Base-by-base conservation (phyloP, 306 rosid genomes). In the Delonix regia region DNA sequence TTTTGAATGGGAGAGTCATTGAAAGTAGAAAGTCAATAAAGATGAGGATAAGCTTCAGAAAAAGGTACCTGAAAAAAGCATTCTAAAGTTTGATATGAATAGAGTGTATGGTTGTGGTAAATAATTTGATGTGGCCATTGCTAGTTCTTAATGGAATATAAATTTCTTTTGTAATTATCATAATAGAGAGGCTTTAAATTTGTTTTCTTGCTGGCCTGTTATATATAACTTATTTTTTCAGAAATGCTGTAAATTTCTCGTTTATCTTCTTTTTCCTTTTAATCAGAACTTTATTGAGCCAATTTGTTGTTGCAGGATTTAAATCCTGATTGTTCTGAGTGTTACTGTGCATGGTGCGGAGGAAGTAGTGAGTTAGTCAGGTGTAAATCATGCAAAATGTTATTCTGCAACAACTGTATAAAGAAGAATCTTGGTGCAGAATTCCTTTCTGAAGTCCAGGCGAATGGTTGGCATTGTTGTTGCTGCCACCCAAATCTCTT, bases 321-420 rank as follows among this genome's bases (percentile, higher is more conserved):
- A 88, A 88, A 83, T 78, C 81, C 73, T 73, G 94, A 89, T 83
- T 86, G 87, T 78, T 74, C 88, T 0, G 81, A 84, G 80, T 76
- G 92, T 79, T 86, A 77, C 77, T 93, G 98, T 85, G 90, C 87
- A 66, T 93, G 98, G 98, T 93, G 98, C 34, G 94, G 97, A 45
- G 83, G 83, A 84, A 87, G 67, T 73, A 80, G 27, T 52, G 90
- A 80, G 41, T 81, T 93, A 75, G 81, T 91, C 61, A 84, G 81
- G 75, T 93, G 98, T 71, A 89, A 85, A 78, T 83, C 84, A 38
- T 93, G 98, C 89, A 88, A 87, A 64, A 66, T 55, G 36, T 81
- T 88, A 28, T 88, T 93, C 80, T 93, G 98, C 82, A 81, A 67
- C 59, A 77, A 65, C 24, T 93, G 98, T 74, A 80, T 93, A 79